Percentiles rank a stretch among this genome's conserved stretches.
phyloP scores from a whole-genome alignment of 495 filamentous ascomycete species.

The Neurospora sp. region DNA sequence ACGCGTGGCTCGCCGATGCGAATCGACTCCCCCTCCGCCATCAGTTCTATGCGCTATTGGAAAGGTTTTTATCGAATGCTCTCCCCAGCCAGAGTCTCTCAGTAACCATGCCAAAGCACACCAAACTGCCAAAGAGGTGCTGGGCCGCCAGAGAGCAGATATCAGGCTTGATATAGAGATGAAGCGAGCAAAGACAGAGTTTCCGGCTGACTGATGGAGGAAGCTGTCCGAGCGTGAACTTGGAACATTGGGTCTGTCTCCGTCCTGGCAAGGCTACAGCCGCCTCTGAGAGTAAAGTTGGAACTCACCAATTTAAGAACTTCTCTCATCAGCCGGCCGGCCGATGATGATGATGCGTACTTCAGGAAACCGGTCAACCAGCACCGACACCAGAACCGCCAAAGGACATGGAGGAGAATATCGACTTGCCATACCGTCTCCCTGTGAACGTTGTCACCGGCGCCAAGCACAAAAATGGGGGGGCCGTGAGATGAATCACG shows the following conservation, averaged over 20 bases:
- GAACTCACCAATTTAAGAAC: conserved; percentile 7
- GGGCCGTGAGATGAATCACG: neutral
- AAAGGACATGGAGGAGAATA: conserved; percentile 41
- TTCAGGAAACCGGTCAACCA: conserved; percentile 95
- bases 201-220: conserved; percentile 19
- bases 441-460: conserved; percentile 20
- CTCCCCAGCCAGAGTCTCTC: conserved; percentile 7
- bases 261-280: no score
- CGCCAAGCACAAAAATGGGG: conserved; percentile 6
- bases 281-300: no score
- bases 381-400: conserved; percentile 73
- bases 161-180: conserved; percentile 18
- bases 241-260: neutral
- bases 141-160: conserved; percentile 16
- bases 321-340: conserved; percentile 55
- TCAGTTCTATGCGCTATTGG: no score
- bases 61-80: no score
- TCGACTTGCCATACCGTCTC: conserved; percentile 17
- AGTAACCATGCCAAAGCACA: conserved; percentile 18
- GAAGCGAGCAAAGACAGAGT: conserved; percentile 11
- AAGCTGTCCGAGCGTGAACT: conserved; percentile 5
- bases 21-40: no score
- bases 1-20: no score
- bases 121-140: conserved; percentile 10
- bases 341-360: conserved; percentile 83